Evolutionary conservation across 305 asterid species (phyloP), one percentile per base, ranked within the genome.

Genomic region (Fraxinus baroniana): DNA sequence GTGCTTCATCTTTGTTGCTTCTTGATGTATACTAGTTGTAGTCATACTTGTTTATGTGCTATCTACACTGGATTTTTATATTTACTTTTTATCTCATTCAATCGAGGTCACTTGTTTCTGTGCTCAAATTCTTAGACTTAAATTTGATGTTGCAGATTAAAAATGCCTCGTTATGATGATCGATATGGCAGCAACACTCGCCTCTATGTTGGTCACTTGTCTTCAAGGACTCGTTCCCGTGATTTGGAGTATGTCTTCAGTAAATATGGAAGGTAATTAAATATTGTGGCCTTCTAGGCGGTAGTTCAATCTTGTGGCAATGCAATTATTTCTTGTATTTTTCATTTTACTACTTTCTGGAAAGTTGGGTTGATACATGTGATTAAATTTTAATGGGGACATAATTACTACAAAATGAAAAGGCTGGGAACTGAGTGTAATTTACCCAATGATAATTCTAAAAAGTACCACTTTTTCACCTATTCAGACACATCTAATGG

Each of bases 141-240:
- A 10, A 32, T 20, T 83, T 80, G 4, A 36, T 41, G 28, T 10
- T 70, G 83, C 89, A 86, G 92, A 75, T 77, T 2, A 73, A 91
- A 79, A 74, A 94, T 96, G 99, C 97, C 99, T 73, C 93, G 98
- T 1, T 88, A 93, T 36, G 99, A 94, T 77, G 98, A 94, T 78
- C 90, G 97, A 20, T 87, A 91, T 84, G 93, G 97, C 72, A 84
- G 86, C 44, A 91, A 92, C 24, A 91, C 98, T 32, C 94, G 98
- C 83, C 97, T 96, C 79, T 96, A 96, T 83, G 98, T 96, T 78
- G 99, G 98, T 37, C 99, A 89, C 88, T 88, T 96, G 86, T 91
- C 98, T 74, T 92, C 98, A 39, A 90, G 98, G 89, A 96, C 99
- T 12, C 91, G 97, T 4, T 90, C 99, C 0, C 90, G 98, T 46